Percentiles rank a stretch among this genome's conserved stretches.
Evolutionary conservation across 345 rosid species (phyloP).

Genomic region (Carallia pectinifolia): DNA sequence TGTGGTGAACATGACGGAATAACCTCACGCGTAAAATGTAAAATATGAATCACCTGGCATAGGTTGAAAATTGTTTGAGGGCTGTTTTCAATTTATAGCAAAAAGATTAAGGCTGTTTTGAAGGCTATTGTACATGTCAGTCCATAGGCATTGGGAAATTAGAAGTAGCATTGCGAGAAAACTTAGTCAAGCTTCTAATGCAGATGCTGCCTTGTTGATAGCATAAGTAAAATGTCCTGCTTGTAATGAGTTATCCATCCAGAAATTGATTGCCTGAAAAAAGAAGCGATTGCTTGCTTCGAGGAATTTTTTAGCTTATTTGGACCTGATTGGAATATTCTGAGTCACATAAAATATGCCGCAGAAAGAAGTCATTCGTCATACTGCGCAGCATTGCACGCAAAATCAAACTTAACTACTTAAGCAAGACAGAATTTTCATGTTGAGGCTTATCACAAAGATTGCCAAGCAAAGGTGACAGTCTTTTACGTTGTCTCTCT

Average conservation of each 20-base stretch:
- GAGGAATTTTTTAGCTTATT: too few relatives aligned
- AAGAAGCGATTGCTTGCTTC: not conserved
- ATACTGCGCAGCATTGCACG: too few relatives aligned
- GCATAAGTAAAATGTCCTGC: not conserved
- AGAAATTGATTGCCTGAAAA: not conserved
- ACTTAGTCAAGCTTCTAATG: constrained; percentile 13
- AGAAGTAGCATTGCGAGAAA: constrained; percentile 3
- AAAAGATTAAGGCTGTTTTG: constrained; percentile 15
- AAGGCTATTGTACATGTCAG: constrained; percentile 36
- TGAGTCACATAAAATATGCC: too few relatives aligned
- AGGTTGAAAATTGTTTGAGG: constrained; percentile 7
- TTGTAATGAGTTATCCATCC: not conserved
- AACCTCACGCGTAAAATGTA: constrained; percentile 30
- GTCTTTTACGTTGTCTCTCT: too few relatives aligned
- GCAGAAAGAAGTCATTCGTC: too few relatives aligned
- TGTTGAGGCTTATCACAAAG: too few relatives aligned
- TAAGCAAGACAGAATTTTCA: too few relatives aligned
- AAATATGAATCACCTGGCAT: constrained; percentile 20
- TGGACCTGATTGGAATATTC: too few relatives aligned
- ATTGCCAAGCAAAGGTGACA: too few relatives aligned
- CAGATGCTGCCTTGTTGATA: constrained; percentile 18
- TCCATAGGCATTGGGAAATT: constrained; percentile 19
- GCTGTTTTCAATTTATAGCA: constrained; percentile 12
- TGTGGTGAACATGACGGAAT: constrained; percentile 20
- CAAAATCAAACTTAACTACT: too few relatives aligned